These are phyloP conservation scores for Eucalyptus cloeziana DNA, from an alignment of 345 rosid genomes.

Conservation along the genomic window DNA sequence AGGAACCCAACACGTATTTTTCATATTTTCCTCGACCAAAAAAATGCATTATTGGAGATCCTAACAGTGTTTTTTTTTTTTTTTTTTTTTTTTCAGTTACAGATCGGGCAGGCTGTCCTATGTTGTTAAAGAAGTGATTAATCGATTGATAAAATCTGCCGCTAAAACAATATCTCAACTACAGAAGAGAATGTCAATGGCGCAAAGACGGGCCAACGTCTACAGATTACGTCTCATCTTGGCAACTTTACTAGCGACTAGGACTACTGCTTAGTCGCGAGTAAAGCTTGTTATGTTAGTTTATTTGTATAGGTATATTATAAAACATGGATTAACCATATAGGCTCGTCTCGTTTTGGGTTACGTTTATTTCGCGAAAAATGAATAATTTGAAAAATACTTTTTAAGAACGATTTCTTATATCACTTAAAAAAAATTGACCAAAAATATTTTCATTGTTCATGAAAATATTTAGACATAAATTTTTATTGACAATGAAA, in stretches of 20 bases:
- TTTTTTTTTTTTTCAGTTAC: background rate
- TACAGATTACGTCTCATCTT: background rate
- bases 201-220: background rate
- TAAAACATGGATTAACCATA: background rate
- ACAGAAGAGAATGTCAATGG: background rate
- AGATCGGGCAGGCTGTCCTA: background rate
- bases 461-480: background rate
- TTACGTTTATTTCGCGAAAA: fast-evolving
- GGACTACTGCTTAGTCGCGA: background rate
- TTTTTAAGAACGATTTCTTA: background rate
- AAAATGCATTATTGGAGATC: background rate
- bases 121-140: background rate
- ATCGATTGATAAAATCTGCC: background rate
- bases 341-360: background rate
- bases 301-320: background rate
- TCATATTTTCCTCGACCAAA: background rate
- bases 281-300: background rate
- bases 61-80: background rate
- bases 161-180: background rate
- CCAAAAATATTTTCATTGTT: background rate
- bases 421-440: background rate
- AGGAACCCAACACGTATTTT: background rate
- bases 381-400: background rate
- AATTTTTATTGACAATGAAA: no score
- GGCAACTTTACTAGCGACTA: background rate